phyloP scores from a whole-genome alignment of 345 rosid species.

The Citrus reticulata region DNA sequence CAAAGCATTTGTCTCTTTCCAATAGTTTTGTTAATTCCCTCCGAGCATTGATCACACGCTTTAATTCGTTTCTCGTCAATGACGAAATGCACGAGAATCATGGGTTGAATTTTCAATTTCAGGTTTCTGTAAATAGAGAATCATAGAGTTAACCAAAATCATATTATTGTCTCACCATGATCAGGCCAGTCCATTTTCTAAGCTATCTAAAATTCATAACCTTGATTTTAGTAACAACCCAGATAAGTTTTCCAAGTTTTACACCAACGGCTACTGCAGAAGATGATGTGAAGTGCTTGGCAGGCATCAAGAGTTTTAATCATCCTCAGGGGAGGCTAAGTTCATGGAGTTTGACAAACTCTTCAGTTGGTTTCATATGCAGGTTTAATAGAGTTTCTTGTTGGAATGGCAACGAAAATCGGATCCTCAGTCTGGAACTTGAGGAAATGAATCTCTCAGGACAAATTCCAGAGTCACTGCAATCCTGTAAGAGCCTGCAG shows the following conservation, averaged over 20 bases:
- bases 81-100: not conserved
- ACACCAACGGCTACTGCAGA: constrained; percentile 35
- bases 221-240: not conserved
- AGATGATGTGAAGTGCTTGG: constrained; percentile 70
- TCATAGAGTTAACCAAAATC: not conserved
- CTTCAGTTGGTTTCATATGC: constrained; percentile 57
- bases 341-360: constrained; percentile 58
- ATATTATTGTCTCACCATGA: not conserved
- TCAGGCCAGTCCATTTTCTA: not conserved
- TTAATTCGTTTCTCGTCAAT: not conserved
- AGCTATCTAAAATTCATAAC: not conserved
- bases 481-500: constrained; percentile 59
- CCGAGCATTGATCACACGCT: not conserved
- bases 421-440: constrained; percentile 53
- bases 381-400: constrained; percentile 75
- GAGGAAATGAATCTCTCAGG: constrained; percentile 61
- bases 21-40: too few species aligned
- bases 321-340: constrained; percentile 49
- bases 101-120: not conserved
- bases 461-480: constrained; percentile 53
- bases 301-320: constrained; percentile 32
- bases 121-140: not conserved
- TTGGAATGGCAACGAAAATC: constrained; percentile 76
- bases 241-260: not conserved
- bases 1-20: not conserved